Evolutionary conservation across 805 yeast genomes (phyloP).

Genomic region (Candida loeiensis): DNA sequence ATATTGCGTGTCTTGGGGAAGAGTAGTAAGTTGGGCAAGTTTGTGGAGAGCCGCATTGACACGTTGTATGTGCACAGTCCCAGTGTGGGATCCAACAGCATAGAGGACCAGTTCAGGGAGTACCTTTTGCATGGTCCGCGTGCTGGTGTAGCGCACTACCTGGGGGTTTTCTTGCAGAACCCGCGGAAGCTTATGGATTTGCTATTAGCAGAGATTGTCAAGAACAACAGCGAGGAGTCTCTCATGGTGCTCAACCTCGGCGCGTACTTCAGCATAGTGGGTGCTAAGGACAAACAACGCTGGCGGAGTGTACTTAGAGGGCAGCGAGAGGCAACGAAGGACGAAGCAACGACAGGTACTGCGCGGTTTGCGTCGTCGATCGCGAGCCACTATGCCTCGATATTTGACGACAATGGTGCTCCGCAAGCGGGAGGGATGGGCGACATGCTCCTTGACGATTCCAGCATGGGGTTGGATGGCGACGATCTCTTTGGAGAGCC

Average conservation of each 20-base stretch:
- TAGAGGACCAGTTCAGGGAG: conserved; percentile 6
- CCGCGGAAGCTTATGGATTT: conserved; percentile 4
- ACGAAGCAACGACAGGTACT: not conserved
- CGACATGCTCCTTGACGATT: conserved; percentile 8
- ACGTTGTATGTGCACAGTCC: conserved; percentile 6
- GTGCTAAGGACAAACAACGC: conserved; percentile 18
- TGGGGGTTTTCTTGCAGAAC: conserved; percentile 1
- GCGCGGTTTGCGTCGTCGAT: conserved; percentile 4
- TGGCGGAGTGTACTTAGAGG: conserved; percentile 17
- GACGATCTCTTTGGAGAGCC: conserved; percentile 8
- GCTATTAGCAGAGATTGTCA: conserved; percentile 7
- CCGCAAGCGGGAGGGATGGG: conserved; percentile 2
- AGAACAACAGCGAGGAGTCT: conserved; percentile 23
- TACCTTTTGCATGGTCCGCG: conserved; percentile 1
- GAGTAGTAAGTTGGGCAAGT: conserved; percentile 14
- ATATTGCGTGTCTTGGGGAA: conserved; percentile 15
- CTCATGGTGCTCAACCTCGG: conserved; percentile 23
- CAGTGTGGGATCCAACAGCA: conserved; percentile 3
- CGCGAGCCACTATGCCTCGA: conserved; percentile 7
- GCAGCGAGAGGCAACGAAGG: not conserved
- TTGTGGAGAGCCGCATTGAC: conserved; percentile 12
- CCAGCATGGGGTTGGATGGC: conserved; percentile 4
- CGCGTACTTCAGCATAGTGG: conserved; percentile 17
- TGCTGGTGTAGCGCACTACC: conserved; percentile 1
- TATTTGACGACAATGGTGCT: conserved; percentile 6